Percentiles rank a stretch among this genome's conserved stretches.
phyloP scores from a whole-genome alignment of 192 early-diverging fungal genomes.

The Phlyctochytrium bullatum region DNA sequence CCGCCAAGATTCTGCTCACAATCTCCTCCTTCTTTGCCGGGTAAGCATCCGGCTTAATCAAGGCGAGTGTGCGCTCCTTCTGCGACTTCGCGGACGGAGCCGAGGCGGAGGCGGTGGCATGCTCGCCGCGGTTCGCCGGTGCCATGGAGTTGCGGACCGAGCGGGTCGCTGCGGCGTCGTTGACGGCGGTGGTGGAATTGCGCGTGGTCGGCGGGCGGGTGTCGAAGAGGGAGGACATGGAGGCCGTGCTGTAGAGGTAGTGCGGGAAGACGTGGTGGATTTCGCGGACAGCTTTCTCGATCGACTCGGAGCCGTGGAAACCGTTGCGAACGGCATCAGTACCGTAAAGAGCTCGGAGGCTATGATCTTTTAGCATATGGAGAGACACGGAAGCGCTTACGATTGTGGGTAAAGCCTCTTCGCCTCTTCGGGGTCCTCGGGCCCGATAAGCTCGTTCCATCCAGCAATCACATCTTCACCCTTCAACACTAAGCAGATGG shows the following conservation, averaged over 20 bases:
- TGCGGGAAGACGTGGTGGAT: slow-evolving; percentile 47
- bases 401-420: slow-evolving; percentile 34
- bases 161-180: slow-evolving; percentile 1
- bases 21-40: slow-evolving; percentile 47
- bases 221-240: slow-evolving; percentile 15
- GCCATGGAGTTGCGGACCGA: slow-evolving; percentile 11
- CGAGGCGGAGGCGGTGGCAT: neutral
- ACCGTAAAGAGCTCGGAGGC: slow-evolving; percentile 54
- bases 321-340: slow-evolving; percentile 46
- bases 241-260: slow-evolving; percentile 13
- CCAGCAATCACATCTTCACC: slow-evolving; percentile 49
- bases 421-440: slow-evolving; percentile 44
- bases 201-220: slow-evolving; percentile 16
- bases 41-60: slow-evolving; percentile 56
- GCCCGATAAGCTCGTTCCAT: slow-evolving; percentile 56
- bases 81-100: neutral
- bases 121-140: slow-evolving; percentile 3
- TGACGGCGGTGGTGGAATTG: neutral
- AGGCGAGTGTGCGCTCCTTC: slow-evolving; percentile 41
- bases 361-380: slow-evolving; percentile 7
- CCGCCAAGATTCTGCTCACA: slow-evolving; percentile 21
- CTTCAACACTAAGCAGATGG: slow-evolving; percentile 45
- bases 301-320: slow-evolving; percentile 51
- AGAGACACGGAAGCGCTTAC: slow-evolving; percentile 13
- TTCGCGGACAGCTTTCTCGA: slow-evolving; percentile 47